These are phyloP conservation scores for Suillus decipiens DNA, from an alignment of 768 basidiomycete genomes.

Conservation along the genomic window DNA sequence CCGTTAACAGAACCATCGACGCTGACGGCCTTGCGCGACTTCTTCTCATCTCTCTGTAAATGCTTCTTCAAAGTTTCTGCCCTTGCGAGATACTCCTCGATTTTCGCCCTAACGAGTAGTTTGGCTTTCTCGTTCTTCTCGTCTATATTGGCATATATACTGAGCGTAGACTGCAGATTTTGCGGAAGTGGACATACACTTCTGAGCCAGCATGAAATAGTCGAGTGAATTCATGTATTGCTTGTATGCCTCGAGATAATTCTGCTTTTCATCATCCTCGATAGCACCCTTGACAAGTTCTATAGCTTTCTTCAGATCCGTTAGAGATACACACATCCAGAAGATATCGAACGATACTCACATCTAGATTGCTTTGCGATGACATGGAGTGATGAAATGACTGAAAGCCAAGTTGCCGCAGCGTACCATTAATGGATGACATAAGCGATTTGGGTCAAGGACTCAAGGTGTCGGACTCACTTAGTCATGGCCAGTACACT, in stretches of 20 bases:
- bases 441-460: constrained; percentile 12
- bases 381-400: constrained; percentile 36
- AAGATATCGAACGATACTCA: constrained; percentile 25
- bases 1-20: constrained; percentile 47
- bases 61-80: constrained; percentile 93
- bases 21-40: constrained; percentile 48
- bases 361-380: constrained; percentile 48
- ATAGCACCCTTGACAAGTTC: constrained; percentile 92
- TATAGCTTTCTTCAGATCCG: constrained; percentile 64
- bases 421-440: constrained; percentile 4
- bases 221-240: constrained; percentile 94
- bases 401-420: neutral
- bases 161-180: constrained; percentile 27
- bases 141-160: constrained; percentile 31
- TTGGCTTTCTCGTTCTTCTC: constrained; percentile 96
- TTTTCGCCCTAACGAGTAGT: constrained; percentile 80
- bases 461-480: too few species aligned
- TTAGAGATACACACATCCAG: constrained; percentile 16
- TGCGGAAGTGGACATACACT: constrained; percentile 54
- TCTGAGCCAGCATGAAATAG: constrained; percentile 97
- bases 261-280: constrained; percentile 89
- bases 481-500: constrained; percentile 2
- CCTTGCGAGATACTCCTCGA: constrained; percentile 87
- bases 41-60: constrained; percentile 63
- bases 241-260: constrained; percentile 94